Evolutionary conservation across 371 early-diverging fungal genomes (phyloP).

Genomic region (Mucor circinelloides): DNA sequence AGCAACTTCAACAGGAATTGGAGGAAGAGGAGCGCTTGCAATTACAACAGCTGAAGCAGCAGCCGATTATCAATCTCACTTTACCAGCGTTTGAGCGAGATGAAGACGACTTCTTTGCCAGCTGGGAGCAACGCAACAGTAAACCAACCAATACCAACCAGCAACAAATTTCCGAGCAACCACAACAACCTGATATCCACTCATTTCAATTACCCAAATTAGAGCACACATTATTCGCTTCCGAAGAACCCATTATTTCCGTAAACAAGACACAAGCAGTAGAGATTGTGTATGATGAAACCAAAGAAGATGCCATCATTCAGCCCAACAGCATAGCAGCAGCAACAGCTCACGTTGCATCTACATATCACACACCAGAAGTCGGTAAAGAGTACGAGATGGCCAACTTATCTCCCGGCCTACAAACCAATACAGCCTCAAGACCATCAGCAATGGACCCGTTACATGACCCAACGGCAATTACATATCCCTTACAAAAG

Average conservation of each 20-base stretch:
- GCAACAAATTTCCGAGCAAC: constrained; percentile 7
- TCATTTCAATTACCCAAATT: not conserved
- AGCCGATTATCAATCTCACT: not conserved
- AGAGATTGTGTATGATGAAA: not conserved
- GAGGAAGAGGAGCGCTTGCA: not conserved
- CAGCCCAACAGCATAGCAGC: not conserved
- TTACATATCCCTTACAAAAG: constrained; percentile 19
- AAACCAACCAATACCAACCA: not conserved
- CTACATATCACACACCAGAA: not conserved
- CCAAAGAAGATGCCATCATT: not conserved
- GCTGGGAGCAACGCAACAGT: not conserved
- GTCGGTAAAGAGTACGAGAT: not conserved
- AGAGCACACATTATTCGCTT: not conserved
- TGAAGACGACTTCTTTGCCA: constrained; percentile 1
- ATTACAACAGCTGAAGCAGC: not conserved
- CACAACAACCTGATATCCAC: not conserved
- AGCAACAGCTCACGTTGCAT: not conserved
- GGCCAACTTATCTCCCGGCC: not conserved
- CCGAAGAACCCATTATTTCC: not conserved
- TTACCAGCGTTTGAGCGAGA: not conserved
- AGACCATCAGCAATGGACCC: constrained; percentile 2
- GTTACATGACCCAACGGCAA: not conserved
- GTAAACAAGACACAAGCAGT: not conserved
- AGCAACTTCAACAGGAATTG: not conserved
- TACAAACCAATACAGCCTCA: not conserved